phyloP scores from a whole-genome alignment of 192 early-diverging fungal genomes.

The Coemansia sp. region DNA sequence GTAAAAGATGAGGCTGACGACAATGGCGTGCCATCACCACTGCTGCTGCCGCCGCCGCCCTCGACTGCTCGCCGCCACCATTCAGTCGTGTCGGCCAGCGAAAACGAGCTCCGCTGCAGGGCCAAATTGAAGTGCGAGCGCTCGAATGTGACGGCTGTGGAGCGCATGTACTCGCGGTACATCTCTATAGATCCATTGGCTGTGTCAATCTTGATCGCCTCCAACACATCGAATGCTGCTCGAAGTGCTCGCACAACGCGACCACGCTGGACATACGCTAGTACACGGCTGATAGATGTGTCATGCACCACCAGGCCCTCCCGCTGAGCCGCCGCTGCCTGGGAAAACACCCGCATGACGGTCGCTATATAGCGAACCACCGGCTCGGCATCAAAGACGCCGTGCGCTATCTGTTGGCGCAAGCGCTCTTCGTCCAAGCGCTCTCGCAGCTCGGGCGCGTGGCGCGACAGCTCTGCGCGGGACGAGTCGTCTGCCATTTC shows the following conservation, averaged over 20 bases:
- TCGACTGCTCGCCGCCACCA: constrained; percentile 42
- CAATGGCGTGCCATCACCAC: neutral
- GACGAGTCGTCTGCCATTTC: constrained; percentile 50
- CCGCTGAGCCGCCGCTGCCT: constrained; percentile 46
- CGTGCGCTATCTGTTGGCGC: constrained; percentile 66
- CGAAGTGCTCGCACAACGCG: constrained; percentile 65
- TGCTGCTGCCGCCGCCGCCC: constrained; percentile 3
- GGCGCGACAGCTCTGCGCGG: constrained; percentile 33
- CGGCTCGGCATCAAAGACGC: constrained; percentile 60
- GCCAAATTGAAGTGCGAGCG: constrained; percentile 61
- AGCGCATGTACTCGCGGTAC: constrained; percentile 67
- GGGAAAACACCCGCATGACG: constrained; percentile 68
- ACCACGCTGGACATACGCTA: constrained; percentile 56
- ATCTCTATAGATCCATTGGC: constrained; percentile 66
- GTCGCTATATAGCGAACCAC: constrained; percentile 63
- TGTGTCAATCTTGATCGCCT: constrained; percentile 61
- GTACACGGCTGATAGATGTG: constrained; percentile 63
- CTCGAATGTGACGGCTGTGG: constrained; percentile 68
- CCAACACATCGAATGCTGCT: constrained; percentile 65
- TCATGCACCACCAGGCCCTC: constrained; percentile 35
- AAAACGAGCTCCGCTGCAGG: constrained; percentile 25
- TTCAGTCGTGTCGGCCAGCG: constrained; percentile 27
- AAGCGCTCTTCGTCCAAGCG: constrained; percentile 60
- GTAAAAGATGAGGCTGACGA: constrained; percentile 4
- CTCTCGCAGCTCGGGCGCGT: constrained; percentile 46